These are phyloP conservation scores for Phanerodontia chrysosporium DNA, from an alignment of 768 basidiomycete genomes.

Conservation along the genomic window DNA sequence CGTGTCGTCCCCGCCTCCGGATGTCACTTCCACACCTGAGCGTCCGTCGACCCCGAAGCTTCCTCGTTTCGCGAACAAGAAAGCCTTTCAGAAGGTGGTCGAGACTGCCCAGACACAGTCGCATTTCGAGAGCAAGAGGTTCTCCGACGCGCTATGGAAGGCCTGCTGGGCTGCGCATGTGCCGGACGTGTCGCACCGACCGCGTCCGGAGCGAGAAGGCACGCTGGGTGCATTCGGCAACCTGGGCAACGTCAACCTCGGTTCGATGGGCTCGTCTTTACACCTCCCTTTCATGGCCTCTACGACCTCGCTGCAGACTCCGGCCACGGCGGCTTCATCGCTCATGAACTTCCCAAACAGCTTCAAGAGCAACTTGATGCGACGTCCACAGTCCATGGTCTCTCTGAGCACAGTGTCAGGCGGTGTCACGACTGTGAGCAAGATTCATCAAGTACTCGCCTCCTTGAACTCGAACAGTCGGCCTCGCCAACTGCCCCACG, in stretches of 20 bases:
- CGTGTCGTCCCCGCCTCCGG: conserved; percentile 4
- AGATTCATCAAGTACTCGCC: conserved; percentile 35
- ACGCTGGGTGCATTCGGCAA: conserved; percentile 12
- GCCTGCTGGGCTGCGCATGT: conserved; percentile 53
- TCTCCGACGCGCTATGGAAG: conserved; percentile 52
- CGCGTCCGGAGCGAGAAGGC: conserved; percentile 29
- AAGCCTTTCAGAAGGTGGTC: conserved; percentile 45
- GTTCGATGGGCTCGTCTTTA: conserved; percentile 31
- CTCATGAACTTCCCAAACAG: conserved; percentile 14
- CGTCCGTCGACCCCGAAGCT: conserved; percentile 23
- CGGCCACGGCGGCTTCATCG: conserved; percentile 12
- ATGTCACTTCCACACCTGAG: conserved; percentile 4
- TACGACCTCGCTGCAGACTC: conserved; percentile 10
- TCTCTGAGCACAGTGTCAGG: conserved; percentile 27
- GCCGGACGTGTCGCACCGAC: conserved; percentile 32
- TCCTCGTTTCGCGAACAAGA: conserved; percentile 18
- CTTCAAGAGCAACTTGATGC: conserved; percentile 32
- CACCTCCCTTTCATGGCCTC: conserved; percentile 25
- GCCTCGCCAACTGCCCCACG: conserved; percentile 45
- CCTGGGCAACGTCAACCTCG: background rate
- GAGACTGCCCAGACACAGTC: conserved; percentile 46
- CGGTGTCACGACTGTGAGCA: conserved; percentile 37
- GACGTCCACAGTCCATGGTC: conserved; percentile 42
- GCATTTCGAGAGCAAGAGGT: conserved; percentile 43
- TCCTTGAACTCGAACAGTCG: conserved; percentile 21